Base-by-base conservation (phyloP, 169 alveolate species). In the Babesia caballi region DNA sequence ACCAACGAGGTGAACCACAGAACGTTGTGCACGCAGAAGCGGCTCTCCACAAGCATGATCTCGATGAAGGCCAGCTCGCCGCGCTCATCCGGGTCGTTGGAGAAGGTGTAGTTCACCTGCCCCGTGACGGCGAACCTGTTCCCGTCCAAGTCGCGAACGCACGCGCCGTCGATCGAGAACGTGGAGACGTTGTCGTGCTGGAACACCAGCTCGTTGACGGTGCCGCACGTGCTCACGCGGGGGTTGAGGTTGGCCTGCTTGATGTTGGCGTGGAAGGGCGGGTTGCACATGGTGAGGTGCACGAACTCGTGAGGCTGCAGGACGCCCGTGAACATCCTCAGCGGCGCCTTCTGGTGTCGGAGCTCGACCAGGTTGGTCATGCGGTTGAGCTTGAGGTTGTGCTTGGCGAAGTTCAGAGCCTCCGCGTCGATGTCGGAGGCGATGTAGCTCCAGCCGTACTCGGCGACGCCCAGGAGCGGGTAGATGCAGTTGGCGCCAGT, bases 401-500 rank as follows among this genome's bases (percentile, higher is more conserved):
- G 51, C 78, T 57, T 71, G 50, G 88, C 88, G 27, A 80, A 6
- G 30, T 25, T 66, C 8, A 80, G 78, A 11, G 88, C 67, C 67
- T 66, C 71, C 8, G 25, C 17, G 30, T 69, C 76, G 8, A 83
- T 76, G 66, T 88, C 74, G 36, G 70, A 30, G 15, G 88, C 93
- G 49, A 82, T 56, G 54, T 84, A 88, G 35, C 82, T 66, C 93
- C 93, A 88, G 12, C 81, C 69, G 53, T 88, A 82, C 32, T 80
- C 88, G 47, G 59, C 30, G 56, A 54, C 49, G 0, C 93, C 93
- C 30, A 88, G 38, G 25, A 88, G 85, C 11, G 93, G 93, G 30
- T 88, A 88, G 36, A 88, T 88, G 46, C 91, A 83, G 63, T 78
- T 83, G 32, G 93, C 91, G 3, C 93, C 93, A 0, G 90, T 87